Percentiles rank a stretch among this genome's conserved stretches.
phyloP scores from a whole-genome alignment of 805 yeast species.

The Priceomyces medius region DNA sequence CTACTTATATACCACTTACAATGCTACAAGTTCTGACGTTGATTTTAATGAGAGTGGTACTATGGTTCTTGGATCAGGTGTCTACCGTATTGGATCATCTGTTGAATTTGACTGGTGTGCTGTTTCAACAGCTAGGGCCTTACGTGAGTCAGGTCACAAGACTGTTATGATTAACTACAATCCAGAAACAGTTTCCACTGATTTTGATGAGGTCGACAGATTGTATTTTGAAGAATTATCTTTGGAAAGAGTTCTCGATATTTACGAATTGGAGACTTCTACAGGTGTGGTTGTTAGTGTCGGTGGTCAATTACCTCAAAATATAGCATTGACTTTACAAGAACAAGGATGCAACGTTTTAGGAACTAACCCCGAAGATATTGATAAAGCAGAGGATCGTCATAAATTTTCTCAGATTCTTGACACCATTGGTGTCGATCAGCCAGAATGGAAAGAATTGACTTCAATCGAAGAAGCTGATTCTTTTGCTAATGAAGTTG shows the following conservation, averaged over 20 bases:
- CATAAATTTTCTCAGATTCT: slow-evolving; percentile 94
- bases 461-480: slow-evolving; percentile 84
- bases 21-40: slow-evolving; percentile 83
- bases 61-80: slow-evolving; percentile 97
- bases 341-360: slow-evolving; percentile 80
- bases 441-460: slow-evolving; percentile 97
- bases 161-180: slow-evolving; percentile 97
- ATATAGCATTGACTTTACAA: slow-evolving; percentile 86
- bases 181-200: slow-evolving; percentile 98
- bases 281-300: slow-evolving; percentile 92
- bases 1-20: slow-evolving; percentile 93
- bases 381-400: slow-evolving; percentile 97
- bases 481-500: slow-evolving; percentile 78
- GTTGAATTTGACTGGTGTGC: slow-evolving; percentile 99
- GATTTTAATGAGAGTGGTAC: slow-evolving; percentile 87
- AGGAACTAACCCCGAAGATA: slow-evolving; percentile 93
- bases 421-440: slow-evolving; percentile 91
- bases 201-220: slow-evolving; percentile 97
- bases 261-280: slow-evolving; percentile 87
- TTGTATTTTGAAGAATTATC: slow-evolving; percentile 94
- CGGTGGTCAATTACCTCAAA: slow-evolving; percentile 98
- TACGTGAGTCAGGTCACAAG: slow-evolving; percentile 81
- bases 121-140: slow-evolving; percentile 91
- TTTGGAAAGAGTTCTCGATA: slow-evolving; percentile 95
- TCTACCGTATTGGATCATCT: slow-evolving; percentile 96